phyloP scores from a whole-genome alignment of 345 rosid genomes.

The Adansonia digitata region DNA sequence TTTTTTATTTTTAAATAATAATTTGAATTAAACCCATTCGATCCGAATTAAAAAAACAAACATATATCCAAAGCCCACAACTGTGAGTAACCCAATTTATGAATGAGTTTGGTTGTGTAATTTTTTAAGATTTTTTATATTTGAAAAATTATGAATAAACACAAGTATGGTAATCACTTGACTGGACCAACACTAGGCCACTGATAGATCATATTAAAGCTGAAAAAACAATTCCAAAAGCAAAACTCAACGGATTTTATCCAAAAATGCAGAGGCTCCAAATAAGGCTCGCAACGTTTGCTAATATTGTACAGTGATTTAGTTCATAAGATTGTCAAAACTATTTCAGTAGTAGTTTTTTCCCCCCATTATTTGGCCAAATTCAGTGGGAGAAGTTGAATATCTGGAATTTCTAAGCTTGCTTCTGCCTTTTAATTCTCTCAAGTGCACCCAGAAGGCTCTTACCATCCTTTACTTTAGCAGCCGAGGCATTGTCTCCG shows the following conservation, averaged over 20 bases:
- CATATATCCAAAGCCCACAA: no score
- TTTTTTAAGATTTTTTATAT: no score
- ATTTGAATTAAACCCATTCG: no score
- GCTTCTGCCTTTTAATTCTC: constrained; percentile 71
- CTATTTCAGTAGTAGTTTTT: background rate
- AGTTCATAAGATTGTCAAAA: background rate
- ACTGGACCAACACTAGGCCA: background rate
- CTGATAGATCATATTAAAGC: background rate
- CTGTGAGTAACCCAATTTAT: no score
- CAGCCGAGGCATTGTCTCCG: constrained; percentile 12
- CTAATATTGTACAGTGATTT: background rate
- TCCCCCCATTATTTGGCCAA: no score
- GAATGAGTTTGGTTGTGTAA: no score
- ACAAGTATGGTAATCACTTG: background rate
- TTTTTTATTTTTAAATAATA: no score
- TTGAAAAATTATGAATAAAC: background rate
- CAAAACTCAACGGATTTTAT: background rate
- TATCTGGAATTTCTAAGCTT: background rate
- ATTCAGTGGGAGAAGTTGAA: background rate
- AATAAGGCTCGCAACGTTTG: no score
- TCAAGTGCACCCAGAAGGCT: constrained; percentile 72
- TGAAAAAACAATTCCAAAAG: background rate
- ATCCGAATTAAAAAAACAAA: no score
- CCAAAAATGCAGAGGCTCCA: no score
- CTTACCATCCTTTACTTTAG: constrained; percentile 32